Base-by-base conservation (phyloP, 768 basidiomycete genomes). In the Cyclocybe cylindracea region DNA sequence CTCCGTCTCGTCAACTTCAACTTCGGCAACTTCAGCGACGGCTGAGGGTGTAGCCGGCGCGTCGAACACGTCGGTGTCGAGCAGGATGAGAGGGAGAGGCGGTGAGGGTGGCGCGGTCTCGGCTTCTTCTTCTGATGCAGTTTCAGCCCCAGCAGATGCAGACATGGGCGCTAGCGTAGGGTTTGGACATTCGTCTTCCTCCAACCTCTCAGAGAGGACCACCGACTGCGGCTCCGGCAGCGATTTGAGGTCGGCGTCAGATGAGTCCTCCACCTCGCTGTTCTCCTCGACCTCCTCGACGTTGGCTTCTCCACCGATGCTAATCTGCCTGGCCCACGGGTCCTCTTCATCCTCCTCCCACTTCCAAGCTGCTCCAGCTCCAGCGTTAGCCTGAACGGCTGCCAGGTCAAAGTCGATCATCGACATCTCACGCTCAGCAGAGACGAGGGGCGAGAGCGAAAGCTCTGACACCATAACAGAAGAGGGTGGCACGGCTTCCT, bases 181-280 rank as follows among this genome's bases (percentile, higher is more conserved):
- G 13, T 54, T 62, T 39, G 18, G 48, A 5, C 57, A 53, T 19
- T 59, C 57, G 31, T 55, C 60, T 16, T 53, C 55, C 3, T 54
- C 49, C 7, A 57, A 55, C 14, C 41, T 45, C 5, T 37, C 16
- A 24, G 5, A 5, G 24, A 24, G 24, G 24, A 24, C 24, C 24
- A 5, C 24, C 24, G 24, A 5, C 7, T 10, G 38, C 11, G 33
- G 34, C 24, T 18, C 14, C 5, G 14, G 10, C 31, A 37, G 41
- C 38, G 44, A 52, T 39, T 19, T 18, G 18, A 43, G 51, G 18
- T 34, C 24, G 5, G 36, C 33, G 10, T 42, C 46, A 13, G 44
- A 47, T 41, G 14, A 45, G 31, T 45, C 19, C 18, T 52, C 50
- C 7, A 29, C 49, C 18, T 55, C 43, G n/a, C 55, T 31, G 13